Percentiles rank a stretch among this genome's conserved stretches.
Conservation (phyloP, 1,284 basidiomycete species). For the Pseudozyma pruni region DNA sequence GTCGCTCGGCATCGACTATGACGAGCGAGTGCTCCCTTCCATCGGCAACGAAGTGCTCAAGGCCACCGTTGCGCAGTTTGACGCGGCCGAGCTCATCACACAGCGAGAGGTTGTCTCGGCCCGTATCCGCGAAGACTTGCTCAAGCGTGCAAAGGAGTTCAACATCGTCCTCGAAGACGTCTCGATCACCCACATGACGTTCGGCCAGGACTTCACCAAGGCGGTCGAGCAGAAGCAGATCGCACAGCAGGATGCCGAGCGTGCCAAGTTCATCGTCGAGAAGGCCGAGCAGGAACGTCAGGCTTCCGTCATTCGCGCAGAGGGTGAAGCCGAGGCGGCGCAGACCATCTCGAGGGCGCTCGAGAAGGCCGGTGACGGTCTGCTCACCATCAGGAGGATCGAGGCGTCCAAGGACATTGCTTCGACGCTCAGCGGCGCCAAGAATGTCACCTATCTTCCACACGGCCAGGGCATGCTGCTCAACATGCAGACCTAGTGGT, state of each 20-base stretch:
- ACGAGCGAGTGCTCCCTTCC: conserved; percentile 81
- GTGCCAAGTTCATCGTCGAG: conserved; percentile 98
- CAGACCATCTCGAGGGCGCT: conserved; percentile 88
- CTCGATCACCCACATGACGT: conserved; percentile 79
- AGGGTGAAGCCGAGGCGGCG: conserved; percentile 94
- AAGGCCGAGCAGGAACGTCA: conserved; percentile 96
- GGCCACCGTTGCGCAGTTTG: conserved; percentile 97
- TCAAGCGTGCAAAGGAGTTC: conserved; percentile 94
- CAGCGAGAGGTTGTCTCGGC: conserved; percentile 80
- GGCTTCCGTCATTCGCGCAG: conserved; percentile 95
- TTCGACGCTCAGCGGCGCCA: conserved; percentile 67
- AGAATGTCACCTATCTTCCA: conserved; percentile 70
- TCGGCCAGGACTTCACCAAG: conserved; percentile 73
- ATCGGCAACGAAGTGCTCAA: conserved; percentile 95
- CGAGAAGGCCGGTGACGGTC: conserved; percentile 93
- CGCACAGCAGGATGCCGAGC: conserved; percentile 90
- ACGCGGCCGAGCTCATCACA: conserved; percentile 92
- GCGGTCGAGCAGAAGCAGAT: conserved; percentile 99
- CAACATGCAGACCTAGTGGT: conserved; percentile 42
- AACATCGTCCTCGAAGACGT: conserved; percentile 96
- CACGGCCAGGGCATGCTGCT: conserved; percentile 68
- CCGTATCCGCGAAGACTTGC: conserved; percentile 90
- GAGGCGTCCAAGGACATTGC: conserved; percentile 97
- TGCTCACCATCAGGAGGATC: conserved; percentile 94
- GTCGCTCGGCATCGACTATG: conserved; percentile 92